phyloP scores from a whole-genome alignment of 495 filamentous ascomycete genomes.

The Alectoria sarmentosa region DNA sequence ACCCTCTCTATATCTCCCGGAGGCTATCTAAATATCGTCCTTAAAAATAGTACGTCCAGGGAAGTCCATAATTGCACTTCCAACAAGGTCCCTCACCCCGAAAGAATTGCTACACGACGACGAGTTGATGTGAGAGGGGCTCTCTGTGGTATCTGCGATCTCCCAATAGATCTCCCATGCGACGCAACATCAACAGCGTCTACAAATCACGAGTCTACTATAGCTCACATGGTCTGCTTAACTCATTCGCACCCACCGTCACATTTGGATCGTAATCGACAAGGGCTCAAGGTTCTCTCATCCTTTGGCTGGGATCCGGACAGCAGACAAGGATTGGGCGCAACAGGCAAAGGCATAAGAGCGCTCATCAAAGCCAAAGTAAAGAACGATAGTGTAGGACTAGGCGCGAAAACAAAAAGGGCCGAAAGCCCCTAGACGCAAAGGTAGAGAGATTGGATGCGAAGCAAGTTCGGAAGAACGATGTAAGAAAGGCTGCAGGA shows the following conservation, averaged over 20 bases:
- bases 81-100: slow-evolving; percentile 12
- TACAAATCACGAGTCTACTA: slow-evolving; percentile 57
- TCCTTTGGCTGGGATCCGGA: slow-evolving; percentile 88
- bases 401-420: slow-evolving; percentile 43
- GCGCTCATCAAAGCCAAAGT: slow-evolving; percentile 65
- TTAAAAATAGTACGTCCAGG: slow-evolving; percentile 35
- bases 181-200: slow-evolving; percentile 15
- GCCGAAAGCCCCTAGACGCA: slow-evolving; percentile 34
- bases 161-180: slow-evolving; percentile 36
- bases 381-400: slow-evolving; percentile 68
- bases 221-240: slow-evolving; percentile 78
- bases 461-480: slow-evolving; percentile 56
- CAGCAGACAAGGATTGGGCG: slow-evolving; percentile 63
- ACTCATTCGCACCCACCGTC: slow-evolving; percentile 80
- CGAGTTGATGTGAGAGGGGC: not conserved
- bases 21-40: slow-evolving; percentile 69
- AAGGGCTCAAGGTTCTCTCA: slow-evolving; percentile 67
- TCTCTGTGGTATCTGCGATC: slow-evolving; percentile 52
- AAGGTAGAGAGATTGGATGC: slow-evolving; percentile 55
- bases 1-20: slow-evolving; percentile 37
- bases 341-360: slow-evolving; percentile 61
- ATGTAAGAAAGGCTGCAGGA: slow-evolving; percentile 52
- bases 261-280: slow-evolving; percentile 66
- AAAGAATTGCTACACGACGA: slow-evolving; percentile 18
- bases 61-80: slow-evolving; percentile 4